Conservation (phyloP, 2,329 filamentous ascomycete genomes). For the Ceratocystis albifundus region DNA sequence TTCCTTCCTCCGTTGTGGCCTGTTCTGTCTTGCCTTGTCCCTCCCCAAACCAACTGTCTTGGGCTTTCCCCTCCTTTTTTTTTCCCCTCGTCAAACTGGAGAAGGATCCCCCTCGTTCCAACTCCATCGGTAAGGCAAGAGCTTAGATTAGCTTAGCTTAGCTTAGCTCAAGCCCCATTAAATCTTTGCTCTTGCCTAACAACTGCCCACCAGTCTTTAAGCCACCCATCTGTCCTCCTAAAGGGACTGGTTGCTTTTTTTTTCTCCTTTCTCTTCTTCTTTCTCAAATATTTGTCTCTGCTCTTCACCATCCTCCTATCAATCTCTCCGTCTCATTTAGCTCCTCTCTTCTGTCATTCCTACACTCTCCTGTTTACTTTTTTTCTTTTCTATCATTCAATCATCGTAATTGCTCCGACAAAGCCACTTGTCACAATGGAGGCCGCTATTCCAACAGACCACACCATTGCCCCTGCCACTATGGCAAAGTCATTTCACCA, state of each 20-base stretch:
- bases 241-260: background rate
- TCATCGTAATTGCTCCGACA: background rate
- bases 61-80: background rate
- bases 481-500: slow-evolving; percentile 23
- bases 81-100: background rate
- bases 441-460: slow-evolving; percentile 18
- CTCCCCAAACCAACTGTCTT: background rate
- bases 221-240: slow-evolving; percentile 4
- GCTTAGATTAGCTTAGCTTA: slow-evolving; percentile 4
- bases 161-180: slow-evolving; percentile 11
- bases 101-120: slow-evolving; percentile 6
- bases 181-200: slow-evolving; percentile 11
- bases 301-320: background rate
- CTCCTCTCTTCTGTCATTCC: background rate
- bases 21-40: background rate
- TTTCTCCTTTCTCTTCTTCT: too few species aligned
- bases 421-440: slow-evolving; percentile 15
- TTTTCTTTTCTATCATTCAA: background rate
- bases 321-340: background rate
- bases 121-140: slow-evolving; percentile 9
- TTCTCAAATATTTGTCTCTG: background rate
- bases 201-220: background rate
- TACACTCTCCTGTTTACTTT: background rate
- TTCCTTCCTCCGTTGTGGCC: background rate
- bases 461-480: slow-evolving; percentile 21